Base-by-base conservation (phyloP, 108 stramenopile genomes). In the Fragilaria radians region DNA sequence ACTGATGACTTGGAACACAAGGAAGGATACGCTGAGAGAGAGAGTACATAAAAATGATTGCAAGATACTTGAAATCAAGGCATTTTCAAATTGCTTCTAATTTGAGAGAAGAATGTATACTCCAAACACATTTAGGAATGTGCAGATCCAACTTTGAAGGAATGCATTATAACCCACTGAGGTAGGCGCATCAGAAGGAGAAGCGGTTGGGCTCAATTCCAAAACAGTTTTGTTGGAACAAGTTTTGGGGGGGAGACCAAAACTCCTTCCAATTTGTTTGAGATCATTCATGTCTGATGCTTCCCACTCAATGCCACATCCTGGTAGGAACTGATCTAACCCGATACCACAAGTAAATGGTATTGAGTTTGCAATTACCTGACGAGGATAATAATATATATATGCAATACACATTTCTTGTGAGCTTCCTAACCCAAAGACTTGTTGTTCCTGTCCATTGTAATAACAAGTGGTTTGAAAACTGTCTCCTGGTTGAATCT, bases 321-420 rank as follows among this genome's bases (percentile, higher is more conserved):
- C 11, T 11, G 36, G 36, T 11, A 42, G 14, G 36, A 42, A 42
- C 11, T 42, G 11, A 14, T 14, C 36, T 11, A 42, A 7, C 14
- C 36, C 14, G n/a, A n/a, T n/a, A 11, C 55, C 55, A 34, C 55
- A 57, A n/a, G 34, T 22, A 34, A 34, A 36, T 7, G 55, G 33
- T 1, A 5, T 34, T n/a, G 19, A 18, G 14, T 11, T 42, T 14
- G 31, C n/a, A 1, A 57, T 23, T 23, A 1, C 2, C 4, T 33
- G 21, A 1, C 25, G 31, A 19, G 79, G 79, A 48, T 76, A 80
- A 51, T 80, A 80, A 49, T 57, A 65, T 32, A 84, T 4, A 63
- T 76, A 84, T 0, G 64, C 54, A 18, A 78, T 68, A 52, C 83
- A 84, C 83, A 84, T 84, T 63, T 84, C 83, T 21, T 84, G 73